These are phyloP conservation scores for Galeopsis tetrahit DNA, from an alignment of 257 asterid genomes.

Conservation along the genomic window DNA sequence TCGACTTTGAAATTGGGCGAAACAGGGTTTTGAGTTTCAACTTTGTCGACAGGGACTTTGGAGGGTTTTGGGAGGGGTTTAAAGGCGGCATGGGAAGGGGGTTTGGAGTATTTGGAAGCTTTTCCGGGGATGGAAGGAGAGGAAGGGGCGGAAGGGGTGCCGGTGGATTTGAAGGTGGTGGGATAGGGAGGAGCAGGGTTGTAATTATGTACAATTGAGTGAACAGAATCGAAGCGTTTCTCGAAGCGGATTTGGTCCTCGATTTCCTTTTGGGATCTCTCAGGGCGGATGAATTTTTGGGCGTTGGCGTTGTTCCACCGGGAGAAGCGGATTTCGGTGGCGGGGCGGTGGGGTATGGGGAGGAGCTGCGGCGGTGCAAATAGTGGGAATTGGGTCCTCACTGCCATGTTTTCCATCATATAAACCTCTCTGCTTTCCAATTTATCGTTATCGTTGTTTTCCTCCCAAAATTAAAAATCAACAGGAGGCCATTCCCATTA, in stretches of 20 bases:
- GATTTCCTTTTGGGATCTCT: constrained; percentile 67
- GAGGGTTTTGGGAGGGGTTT: constrained; percentile 43
- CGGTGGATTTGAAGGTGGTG: constrained; percentile 68
- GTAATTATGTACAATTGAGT: constrained; percentile 62
- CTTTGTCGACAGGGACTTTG: constrained; percentile 35
- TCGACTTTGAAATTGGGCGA: constrained; percentile 58
- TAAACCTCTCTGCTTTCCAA: no score
- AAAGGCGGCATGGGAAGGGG: constrained; percentile 64
- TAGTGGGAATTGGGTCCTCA: constrained; percentile 65
- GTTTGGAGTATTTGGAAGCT: constrained; percentile 73
- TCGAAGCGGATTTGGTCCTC: constrained; percentile 79
- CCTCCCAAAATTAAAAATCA: no score
- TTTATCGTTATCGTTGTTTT: no score
- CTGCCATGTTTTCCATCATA: constrained; percentile 41
- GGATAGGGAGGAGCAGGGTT: constrained; percentile 85
- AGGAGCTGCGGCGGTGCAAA: constrained; percentile 67
- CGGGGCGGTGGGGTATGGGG: constrained; percentile 46
- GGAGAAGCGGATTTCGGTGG: constrained; percentile 80
- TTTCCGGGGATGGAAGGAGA: constrained; percentile 84
- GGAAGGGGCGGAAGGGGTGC: constrained; percentile 91
- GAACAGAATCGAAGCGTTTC: constrained; percentile 78
- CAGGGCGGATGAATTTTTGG: constrained; percentile 63
- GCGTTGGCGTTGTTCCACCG: constrained; percentile 99
- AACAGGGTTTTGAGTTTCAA: constrained; percentile 21
- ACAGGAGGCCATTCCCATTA: no score